A percentile compares a stretch with the other conserved stretches of the same genome.
Evolutionary conservation across 108 stramenopile species (phyloP).

Genomic region (Epipyxis sp.): DNA sequence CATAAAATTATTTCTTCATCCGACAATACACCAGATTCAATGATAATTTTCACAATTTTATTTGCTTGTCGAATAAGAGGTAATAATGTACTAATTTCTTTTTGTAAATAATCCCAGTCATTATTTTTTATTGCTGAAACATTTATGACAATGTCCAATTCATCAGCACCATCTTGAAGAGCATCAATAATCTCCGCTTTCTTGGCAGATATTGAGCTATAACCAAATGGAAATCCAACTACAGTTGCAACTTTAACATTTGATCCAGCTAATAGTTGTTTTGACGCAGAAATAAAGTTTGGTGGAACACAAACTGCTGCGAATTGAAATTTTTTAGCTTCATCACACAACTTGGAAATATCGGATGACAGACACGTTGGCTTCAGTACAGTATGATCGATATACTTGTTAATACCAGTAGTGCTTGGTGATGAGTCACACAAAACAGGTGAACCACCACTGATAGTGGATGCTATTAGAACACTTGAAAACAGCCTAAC

Average conservation of each 20-base stretch:
- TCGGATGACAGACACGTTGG: neutral
- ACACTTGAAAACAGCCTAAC: no score
- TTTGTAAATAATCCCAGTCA: constrained; percentile 13
- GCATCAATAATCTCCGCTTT: constrained; percentile 31
- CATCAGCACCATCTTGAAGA: constrained; percentile 30
- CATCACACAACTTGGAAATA: constrained; percentile 30
- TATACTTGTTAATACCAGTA: neutral
- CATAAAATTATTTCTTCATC: constrained; percentile 32
- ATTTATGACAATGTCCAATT: constrained; percentile 42
- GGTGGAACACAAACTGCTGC: constrained; percentile 33
- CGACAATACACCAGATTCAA: constrained; percentile 36
- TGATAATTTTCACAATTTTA: constrained; percentile 35
- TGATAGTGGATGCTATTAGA: no score
- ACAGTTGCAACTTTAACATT: constrained; percentile 23
- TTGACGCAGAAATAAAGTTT: neutral
- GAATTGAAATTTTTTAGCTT: constrained; percentile 28
- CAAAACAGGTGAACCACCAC: no score
- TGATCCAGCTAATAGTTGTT: neutral
- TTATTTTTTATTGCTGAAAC: constrained; percentile 28
- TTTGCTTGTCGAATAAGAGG: constrained; percentile 19
- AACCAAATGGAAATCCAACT: constrained; percentile 42
- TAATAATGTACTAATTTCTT: constrained; percentile 31
- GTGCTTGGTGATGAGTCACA: no score
- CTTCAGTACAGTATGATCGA: constrained; percentile 39
- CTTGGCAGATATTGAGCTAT: constrained; percentile 8